Conservation (phyloP, 768 basidiomycete genomes). For the Kwoniella shandongensis region DNA sequence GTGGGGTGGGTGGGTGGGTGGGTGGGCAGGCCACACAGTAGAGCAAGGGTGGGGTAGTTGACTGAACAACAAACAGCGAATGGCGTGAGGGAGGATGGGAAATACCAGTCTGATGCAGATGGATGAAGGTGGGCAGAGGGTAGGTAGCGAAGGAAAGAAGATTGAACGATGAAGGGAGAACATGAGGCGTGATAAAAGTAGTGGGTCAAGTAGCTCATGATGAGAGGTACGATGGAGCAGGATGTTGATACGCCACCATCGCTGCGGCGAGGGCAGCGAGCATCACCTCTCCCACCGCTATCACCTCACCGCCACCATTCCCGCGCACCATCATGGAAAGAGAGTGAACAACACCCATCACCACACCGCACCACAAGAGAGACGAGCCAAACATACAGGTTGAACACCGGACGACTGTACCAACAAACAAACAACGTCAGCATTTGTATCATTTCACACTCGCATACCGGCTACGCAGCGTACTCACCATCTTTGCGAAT, state of each 20-base stretch:
- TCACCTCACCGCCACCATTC: too few species aligned
- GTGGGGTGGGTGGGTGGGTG: neutral
- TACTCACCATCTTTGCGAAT: neutral
- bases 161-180: too few species aligned
- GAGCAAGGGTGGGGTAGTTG: neutral
- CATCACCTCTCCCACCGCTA: too few species aligned
- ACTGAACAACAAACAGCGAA: constrained; percentile 6
- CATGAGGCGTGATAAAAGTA: too few species aligned
- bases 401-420: constrained; percentile 52
- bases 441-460: neutral
- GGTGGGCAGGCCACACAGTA: neutral
- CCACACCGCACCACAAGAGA: neutral
- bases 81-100: constrained; percentile 4
- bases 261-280: too few species aligned
- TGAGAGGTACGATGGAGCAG: too few species aligned
- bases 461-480: neutral
- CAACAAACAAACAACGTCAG: constrained; percentile 4
- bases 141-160: too few species aligned
- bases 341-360: neutral
- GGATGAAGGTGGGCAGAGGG: too few species aligned
- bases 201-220: too few species aligned
- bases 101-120: too few species aligned
- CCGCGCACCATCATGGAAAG: neutral
- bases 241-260: too few species aligned
- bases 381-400: constrained; percentile 29